phyloP scores from a whole-genome alignment of 768 basidiomycete genomes.

The Pleurotus platypus region DNA sequence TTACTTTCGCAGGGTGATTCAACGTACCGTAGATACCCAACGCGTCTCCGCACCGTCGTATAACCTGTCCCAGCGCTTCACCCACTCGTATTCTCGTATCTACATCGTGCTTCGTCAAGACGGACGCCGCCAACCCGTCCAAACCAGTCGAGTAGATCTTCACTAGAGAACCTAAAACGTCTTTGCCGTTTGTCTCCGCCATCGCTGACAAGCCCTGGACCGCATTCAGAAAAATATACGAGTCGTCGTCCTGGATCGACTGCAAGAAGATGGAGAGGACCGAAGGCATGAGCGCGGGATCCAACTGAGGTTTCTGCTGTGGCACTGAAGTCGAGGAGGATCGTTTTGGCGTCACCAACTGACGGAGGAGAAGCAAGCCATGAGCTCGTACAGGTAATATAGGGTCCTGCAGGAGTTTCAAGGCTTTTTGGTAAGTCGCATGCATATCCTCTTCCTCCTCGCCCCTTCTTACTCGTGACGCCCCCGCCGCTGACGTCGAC shows the following conservation, averaged over 20 bases:
- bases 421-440: conserved; percentile 79
- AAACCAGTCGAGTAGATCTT: conserved; percentile 57
- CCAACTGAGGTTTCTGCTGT: conserved; percentile 22
- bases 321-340: conserved; percentile 16
- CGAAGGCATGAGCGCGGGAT: conserved; percentile 70
- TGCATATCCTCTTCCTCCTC: conserved; percentile 42
- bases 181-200: conserved; percentile 73
- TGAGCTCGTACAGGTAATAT: conserved; percentile 93
- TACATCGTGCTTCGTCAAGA: conserved; percentile 57
- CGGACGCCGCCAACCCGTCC: conserved; percentile 44
- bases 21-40: conserved; percentile 64
- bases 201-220: conserved; percentile 87
- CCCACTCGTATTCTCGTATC: conserved; percentile 76
- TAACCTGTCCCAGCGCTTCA: conserved; percentile 79
- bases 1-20: neutral
- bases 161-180: conserved; percentile 67
- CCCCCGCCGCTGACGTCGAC: conserved; percentile 53
- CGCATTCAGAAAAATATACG: conserved; percentile 92
- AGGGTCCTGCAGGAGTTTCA: conserved; percentile 86
- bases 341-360: conserved; percentile 53
- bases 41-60: conserved; percentile 67
- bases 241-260: conserved; percentile 86
- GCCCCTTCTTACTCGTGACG: conserved; percentile 18
- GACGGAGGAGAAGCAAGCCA: conserved; percentile 77
- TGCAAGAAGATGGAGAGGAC: conserved; percentile 87